Evolutionary conservation across 177 flowering plant species (phyloP).

Genomic region (Vitis hybrid): DNA sequence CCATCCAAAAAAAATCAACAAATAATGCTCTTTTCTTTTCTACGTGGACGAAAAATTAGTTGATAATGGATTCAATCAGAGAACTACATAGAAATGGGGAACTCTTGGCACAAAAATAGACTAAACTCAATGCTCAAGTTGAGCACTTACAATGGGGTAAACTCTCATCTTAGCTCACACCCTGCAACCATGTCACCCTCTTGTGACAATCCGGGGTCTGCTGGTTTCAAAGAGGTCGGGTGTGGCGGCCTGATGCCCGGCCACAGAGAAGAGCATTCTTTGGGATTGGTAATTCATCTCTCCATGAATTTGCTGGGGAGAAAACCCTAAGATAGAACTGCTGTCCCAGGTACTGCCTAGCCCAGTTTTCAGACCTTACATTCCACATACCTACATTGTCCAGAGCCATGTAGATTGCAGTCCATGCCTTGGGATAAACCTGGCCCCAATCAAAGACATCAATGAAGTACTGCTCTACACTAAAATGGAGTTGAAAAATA

Average conservation of each 20-base stretch:
- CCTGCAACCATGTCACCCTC: conserved; percentile 26
- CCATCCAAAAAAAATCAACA: no score
- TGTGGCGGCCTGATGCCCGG: conserved; percentile 71
- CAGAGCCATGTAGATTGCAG: conserved; percentile 83
- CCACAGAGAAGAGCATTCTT: conserved; percentile 92
- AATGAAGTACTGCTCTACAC: neutral
- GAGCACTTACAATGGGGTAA: conserved; percentile 12
- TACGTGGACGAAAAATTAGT: no score
- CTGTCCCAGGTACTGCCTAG: conserved; percentile 88
- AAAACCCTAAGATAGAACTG: conserved; percentile 91
- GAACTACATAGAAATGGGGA: neutral
- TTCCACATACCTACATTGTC: conserved; percentile 99
- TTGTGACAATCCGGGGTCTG: conserved; percentile 34
- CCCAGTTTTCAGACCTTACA: conserved; percentile 94
- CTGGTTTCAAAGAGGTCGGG: conserved; percentile 52
- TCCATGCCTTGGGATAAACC: conserved; percentile 98
- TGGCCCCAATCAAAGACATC: conserved; percentile 21
- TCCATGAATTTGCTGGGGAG: conserved; percentile 62
- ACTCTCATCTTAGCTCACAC: neutral
- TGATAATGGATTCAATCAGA: no score
- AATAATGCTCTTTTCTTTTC: no score
- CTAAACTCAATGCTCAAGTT: conserved; percentile 19
- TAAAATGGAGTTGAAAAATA: no score
- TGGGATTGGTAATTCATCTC: conserved; percentile 86
- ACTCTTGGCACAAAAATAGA: neutral